phyloP scores from a whole-genome alignment of 257 asterid genomes.

The Penstemon davidsonii region DNA sequence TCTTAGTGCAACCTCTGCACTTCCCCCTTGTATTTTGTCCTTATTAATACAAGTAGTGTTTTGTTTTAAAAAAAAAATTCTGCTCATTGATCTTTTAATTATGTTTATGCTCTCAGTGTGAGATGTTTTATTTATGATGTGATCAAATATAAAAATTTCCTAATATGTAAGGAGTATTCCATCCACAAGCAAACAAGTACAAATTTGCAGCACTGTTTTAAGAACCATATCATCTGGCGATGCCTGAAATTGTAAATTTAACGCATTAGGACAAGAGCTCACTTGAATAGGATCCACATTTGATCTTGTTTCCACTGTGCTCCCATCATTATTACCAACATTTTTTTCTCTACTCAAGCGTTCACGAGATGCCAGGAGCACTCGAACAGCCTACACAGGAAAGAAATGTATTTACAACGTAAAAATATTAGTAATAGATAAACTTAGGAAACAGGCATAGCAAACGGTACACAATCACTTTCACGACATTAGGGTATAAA shows the following conservation, averaged over 20 bases:
- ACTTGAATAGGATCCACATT: slow-evolving; percentile 80
- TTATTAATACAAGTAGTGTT: too few relatives aligned
- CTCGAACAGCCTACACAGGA: slow-evolving; percentile 62
- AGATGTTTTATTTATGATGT: background rate
- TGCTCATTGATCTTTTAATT: too few relatives aligned
- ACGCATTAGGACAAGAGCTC: slow-evolving; percentile 30
- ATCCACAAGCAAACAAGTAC: background rate
- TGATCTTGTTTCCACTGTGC: slow-evolving; percentile 36
- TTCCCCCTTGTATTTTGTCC: too few relatives aligned
- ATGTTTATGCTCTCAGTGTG: too few relatives aligned
- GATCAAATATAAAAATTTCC: slow-evolving; percentile 9
- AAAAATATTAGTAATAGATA: background rate
- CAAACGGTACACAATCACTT: background rate
- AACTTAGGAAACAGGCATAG: slow-evolving; percentile 8
- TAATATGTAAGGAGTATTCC: background rate
- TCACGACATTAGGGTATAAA: slow-evolving; percentile 5
- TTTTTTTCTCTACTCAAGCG: slow-evolving; percentile 52
- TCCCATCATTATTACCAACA: slow-evolving; percentile 30
- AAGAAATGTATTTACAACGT: slow-evolving; percentile 15
- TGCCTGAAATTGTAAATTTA: slow-evolving; percentile 19
- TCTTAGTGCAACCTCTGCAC: too few relatives aligned
- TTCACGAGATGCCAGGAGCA: slow-evolving; percentile 70
- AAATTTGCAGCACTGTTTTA: slow-evolving; percentile 6
- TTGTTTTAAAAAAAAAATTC: too few relatives aligned
- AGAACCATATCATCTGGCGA: background rate